Base-by-base conservation (phyloP, 768 basidiomycete genomes). In the Solioccasus polychromus region DNA sequence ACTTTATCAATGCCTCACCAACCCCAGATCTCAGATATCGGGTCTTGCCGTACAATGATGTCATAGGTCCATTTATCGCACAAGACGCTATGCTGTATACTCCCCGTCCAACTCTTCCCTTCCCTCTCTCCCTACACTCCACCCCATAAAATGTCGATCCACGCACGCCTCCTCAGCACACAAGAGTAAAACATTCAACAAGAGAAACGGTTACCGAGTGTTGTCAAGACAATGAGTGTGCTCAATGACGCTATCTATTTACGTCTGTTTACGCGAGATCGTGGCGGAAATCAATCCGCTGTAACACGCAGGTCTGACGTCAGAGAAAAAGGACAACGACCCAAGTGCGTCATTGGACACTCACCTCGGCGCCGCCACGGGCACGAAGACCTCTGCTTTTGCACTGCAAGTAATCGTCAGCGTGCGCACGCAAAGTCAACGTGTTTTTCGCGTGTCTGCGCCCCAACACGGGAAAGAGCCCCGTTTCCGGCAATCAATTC, bases 351-450 rank as follows among this genome's bases (percentile, higher is more conserved):
- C 58, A 62, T 59, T 8, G 24, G 6, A 6, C 40, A 62, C 79
- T 57, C 54, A 88, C 88, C 88, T 90, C 18, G 92, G 92, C n/a
- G 88, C 87, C 28, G 85, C 76, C 48, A 91, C 70, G 39, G 93
- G 91, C 50, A 81, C 73, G 67, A 94, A 95, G 20, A 96, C 93
- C 64, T 95, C 92, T 15, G 90, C 91, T 14, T 76, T 70, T 1
- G 77, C 72, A 64, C 87, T 89, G 70, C 44, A 51, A 26, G 28
- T 25, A 44, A 36, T 38, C 26, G 41, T 63, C 32, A 62, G 54
- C 47, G 12, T 52, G n/a, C 47, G 32, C 51, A 43, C 32, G 37
- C 32, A 39, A 19, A 12, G 24, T 2, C 29, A 49, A 39, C 56
- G 50, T 52, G 55, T 46, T 18, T 0, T 19, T 52, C 54, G 45